Base-by-base conservation (phyloP, 805 yeast genomes). In the Blastobotrys americana region DNA sequence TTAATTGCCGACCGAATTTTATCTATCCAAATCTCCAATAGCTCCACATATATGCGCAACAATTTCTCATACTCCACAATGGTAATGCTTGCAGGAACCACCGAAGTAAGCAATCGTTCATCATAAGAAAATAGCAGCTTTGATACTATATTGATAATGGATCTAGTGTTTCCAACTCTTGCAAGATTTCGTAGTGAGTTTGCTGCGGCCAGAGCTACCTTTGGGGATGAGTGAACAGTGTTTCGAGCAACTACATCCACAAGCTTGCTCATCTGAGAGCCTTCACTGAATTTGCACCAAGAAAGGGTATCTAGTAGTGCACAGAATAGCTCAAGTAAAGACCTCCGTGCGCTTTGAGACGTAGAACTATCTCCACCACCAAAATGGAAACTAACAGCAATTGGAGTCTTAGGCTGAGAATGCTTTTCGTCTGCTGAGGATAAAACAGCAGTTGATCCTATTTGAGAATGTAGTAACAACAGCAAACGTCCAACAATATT, bases 171-270 rank as follows among this genome's bases (percentile, higher is more conserved):
- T 48, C 73, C 78, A 40, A 76, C 77, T 1, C 80, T 68, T 1
- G 94, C 87, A 19, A 90, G 60, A 19, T 73, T 70, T 48, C 76
- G 80, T 42, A 89, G 64, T 1, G 95, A 76, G 37, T 67, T 69
- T 8, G 78, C 68, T 0, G 93, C 76, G 25, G 88, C 82, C 15
- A 67, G 64, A 1, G 88, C 72, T 5, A 89, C 77, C n/a, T 72
- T 66, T 3, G 63, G 64, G 50, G 81, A 80, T 2, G 73, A 69
- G 60, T 88, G 95, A 1, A 82, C 77, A 2, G 86, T 76, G 57
- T 88, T 87, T 45, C 86, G 71, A 34, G 89, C 80, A 13, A 93
- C 66, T 2, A 87, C 67, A 47, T 90, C 97, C 20, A 89, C 76
- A 2, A 82, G 67, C 25, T 76, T 73, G 45, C 82, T 73, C 55